phyloP scores from a whole-genome alignment of 306 rosid species.

The Rosa persica region DNA sequence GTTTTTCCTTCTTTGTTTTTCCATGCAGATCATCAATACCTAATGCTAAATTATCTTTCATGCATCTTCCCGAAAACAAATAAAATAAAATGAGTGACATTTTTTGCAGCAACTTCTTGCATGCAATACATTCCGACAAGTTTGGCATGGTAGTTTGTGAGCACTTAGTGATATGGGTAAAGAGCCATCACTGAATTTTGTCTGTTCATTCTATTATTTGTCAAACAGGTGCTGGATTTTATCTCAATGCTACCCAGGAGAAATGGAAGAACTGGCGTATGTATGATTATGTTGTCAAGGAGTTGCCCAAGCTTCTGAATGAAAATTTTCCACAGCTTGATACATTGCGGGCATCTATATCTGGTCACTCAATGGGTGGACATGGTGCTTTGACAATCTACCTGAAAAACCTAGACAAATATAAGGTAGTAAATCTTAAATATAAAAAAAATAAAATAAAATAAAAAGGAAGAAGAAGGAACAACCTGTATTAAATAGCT shows the following conservation, averaged over 20 bases:
- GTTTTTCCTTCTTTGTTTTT: neutral
- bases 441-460: neutral
- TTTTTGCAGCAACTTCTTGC: neutral
- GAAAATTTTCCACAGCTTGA: conserved; percentile 82
- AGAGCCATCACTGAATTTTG: neutral
- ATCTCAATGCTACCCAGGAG: conserved; percentile 91
- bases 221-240: conserved; percentile 86
- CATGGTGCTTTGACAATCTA: conserved; percentile 92
- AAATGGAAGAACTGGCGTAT: conserved; percentile 98
- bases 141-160: neutral
- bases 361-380: conserved; percentile 98
- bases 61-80: neutral
- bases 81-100: neutral
- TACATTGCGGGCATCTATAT: conserved; percentile 73
- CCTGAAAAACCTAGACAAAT: conserved; percentile 78
- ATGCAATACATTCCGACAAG: neutral
- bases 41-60: neutral
- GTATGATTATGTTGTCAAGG: conserved; percentile 94
- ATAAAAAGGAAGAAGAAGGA: too few species aligned
- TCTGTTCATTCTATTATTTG: neutral
- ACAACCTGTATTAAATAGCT: too few species aligned
- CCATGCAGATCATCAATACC: neutral
- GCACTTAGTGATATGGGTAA: neutral
- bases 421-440: conserved; percentile 55
- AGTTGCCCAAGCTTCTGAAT: conserved; percentile 69